Base-by-base conservation (phyloP, 805 yeast genomes). In the Metschnikowia reukaufii region DNA sequence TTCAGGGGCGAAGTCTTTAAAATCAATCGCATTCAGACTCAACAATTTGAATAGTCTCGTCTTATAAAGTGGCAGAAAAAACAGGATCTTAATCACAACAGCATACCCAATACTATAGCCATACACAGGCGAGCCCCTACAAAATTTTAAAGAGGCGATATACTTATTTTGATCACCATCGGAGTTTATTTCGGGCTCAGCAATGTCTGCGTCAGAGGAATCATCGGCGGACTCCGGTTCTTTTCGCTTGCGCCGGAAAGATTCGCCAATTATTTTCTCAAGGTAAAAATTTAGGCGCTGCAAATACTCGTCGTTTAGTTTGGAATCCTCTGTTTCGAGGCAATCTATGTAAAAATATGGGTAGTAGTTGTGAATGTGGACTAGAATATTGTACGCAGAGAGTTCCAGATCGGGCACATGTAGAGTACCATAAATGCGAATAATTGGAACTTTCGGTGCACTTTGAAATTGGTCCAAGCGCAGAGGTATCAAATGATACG, bases 361-460 rank as follows among this genome's bases (percentile, higher is more conserved):
- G 53, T 76, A 88, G 16, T 79, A 79, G 33, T 92, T 91, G 67
- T 91, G 98, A 8, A 94, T 68, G 62, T 94, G 97, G 1, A 86
- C 77, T 12, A 72, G 45, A 1, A 64, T 53, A 48, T 66, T 65
- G 52, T 58, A 66, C 29, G 59, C 64, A 5, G 51, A 37, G 13
- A 50, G 47, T 29, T 44, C 48, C 37, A 50, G 30, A 37, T 17
- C 16, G 1, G 89, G 87, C 0, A 82, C 72, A 1, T 79, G 73
- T 0, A 84, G 52, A 10, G 80, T 74, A 0, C 97, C 98, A 66
- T 81, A 94, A 0, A 94, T 65, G 40, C 98, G 68, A 1, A 90
- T 68, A 0, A 89, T 70, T 0, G 98, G 98, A 0, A 86, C 91
- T 36, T 77, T 78, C 2, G 63, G 52, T 29, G 73, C 75, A 3